Conservation (phyloP, 75 land plant species). For the Picea glauca region DNA sequence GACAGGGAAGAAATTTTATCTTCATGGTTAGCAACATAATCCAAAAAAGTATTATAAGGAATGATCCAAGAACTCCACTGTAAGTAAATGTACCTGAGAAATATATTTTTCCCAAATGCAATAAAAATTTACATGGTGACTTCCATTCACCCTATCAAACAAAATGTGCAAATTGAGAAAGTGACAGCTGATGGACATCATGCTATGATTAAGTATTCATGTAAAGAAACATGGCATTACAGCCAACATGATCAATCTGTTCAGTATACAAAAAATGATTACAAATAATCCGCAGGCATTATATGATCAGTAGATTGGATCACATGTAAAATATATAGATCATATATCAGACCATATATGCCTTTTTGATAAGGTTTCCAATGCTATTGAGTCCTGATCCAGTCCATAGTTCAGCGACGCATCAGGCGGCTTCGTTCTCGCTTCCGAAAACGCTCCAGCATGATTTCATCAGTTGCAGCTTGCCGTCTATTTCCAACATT, state of each 20-base stretch:
- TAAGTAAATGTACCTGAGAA: background rate
- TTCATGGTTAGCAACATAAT: background rate
- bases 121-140: background rate
- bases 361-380: background rate
- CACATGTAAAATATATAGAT: background rate
- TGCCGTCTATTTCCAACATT: slow-evolving; percentile 55
- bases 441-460: slow-evolving; percentile 95
- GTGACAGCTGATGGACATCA: background rate
- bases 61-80: background rate
- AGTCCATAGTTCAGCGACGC: slow-evolving; percentile 38
- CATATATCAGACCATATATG: background rate
- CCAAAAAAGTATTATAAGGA: background rate
- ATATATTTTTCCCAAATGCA: background rate
- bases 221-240: background rate
- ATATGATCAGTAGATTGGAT: background rate
- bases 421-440: slow-evolving; percentile 82
- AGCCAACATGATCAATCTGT: background rate
- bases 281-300: background rate
- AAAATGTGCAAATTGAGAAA: background rate
- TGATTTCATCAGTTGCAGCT: slow-evolving; percentile 96
- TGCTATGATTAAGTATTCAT: too few relatives aligned
- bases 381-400: background rate
- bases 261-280: background rate
- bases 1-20: background rate
- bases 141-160: background rate